Percentiles rank a stretch among this genome's conserved stretches.
Conservation (phyloP, 1,284 basidiomycete species). For the Apiotrichum montevideense region DNA sequence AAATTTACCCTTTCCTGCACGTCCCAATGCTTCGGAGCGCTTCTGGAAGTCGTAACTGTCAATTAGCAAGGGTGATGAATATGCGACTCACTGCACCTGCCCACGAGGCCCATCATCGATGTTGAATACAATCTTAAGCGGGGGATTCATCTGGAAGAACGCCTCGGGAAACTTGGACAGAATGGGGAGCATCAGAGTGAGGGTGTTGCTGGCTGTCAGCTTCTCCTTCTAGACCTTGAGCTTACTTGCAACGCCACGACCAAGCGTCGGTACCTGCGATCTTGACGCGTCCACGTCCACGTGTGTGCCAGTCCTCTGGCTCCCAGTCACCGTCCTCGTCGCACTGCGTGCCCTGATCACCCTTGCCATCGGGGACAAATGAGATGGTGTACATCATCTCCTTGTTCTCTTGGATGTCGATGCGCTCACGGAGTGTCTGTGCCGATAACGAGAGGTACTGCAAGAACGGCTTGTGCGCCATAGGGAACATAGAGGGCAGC, state of each 20-base stretch:
- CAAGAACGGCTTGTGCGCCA: constrained; percentile 31
- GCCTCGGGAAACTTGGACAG: constrained; percentile 29
- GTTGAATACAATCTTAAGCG: constrained; percentile 30
- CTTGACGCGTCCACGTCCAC: constrained; percentile 28
- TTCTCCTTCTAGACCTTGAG: background rate
- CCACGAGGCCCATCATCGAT: constrained; percentile 32
- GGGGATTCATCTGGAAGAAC: constrained; percentile 28
- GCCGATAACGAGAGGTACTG: constrained; percentile 32
- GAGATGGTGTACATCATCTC: constrained; percentile 24
- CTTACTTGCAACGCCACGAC: constrained; percentile 37
- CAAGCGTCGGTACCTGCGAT: constrained; percentile 26
- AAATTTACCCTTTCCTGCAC: too few species aligned
- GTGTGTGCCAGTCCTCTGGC: constrained; percentile 12
- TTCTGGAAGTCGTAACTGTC: constrained; percentile 15
- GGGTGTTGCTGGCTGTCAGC: constrained; percentile 28
- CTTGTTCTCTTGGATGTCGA: constrained; percentile 11
- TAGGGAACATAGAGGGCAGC: constrained; percentile 26
- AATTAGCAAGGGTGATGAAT: too few species aligned
- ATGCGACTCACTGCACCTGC: constrained; percentile 20
- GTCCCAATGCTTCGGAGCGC: too few species aligned
- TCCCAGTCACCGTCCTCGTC: constrained; percentile 21
- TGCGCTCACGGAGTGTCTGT: constrained; percentile 24
- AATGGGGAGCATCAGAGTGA: constrained; percentile 30
- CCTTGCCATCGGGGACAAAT: constrained; percentile 36
- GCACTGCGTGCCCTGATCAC: constrained; percentile 29